Evolutionary conservation across 176 grass and related monocot species (phyloP).

Genomic region (Alopecurus myosuroides): DNA sequence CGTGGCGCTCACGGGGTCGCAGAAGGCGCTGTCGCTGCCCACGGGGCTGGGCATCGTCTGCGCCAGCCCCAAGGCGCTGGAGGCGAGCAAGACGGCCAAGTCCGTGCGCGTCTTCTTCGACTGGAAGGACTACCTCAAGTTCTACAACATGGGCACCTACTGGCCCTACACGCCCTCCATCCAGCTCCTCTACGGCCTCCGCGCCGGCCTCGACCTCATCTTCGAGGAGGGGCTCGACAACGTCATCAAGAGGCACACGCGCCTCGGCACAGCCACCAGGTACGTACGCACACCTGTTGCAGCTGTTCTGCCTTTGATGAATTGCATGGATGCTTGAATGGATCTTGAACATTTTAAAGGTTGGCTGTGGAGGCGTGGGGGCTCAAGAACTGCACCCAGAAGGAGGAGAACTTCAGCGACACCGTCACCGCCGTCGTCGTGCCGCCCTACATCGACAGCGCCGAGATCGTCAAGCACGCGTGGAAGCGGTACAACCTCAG

Average conservation of each 20-base stretch:
- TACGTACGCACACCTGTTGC: neutral
- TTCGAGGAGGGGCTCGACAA: slow-evolving; percentile 88
- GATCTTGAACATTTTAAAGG: slow-evolving; percentile 3
- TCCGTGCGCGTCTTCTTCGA: slow-evolving; percentile 93
- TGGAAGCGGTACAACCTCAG: slow-evolving; percentile 96
- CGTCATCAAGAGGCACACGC: slow-evolving; percentile 72
- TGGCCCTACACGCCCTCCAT: slow-evolving; percentile 98
- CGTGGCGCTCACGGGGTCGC: slow-evolving; percentile 90
- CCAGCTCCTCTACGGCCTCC: slow-evolving; percentile 90
- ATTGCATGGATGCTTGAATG: neutral
- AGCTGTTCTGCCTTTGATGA: neutral
- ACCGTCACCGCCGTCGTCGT: slow-evolving; percentile 91
- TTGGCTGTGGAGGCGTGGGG: slow-evolving; percentile 91
- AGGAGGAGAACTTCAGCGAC: slow-evolving; percentile 90
- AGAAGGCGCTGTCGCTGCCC: slow-evolving; percentile 96
- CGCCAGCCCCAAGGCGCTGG: slow-evolving; percentile 78
- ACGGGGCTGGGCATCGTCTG: slow-evolving; percentile 86
- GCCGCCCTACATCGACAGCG: slow-evolving; percentile 64
- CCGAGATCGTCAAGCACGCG: slow-evolving; percentile 59
- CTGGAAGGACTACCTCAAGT: slow-evolving; percentile 97
- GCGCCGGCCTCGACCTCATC: slow-evolving; percentile 77
- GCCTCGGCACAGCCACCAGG: slow-evolving; percentile 84
- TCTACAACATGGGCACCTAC: slow-evolving; percentile 67
- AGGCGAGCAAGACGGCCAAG: slow-evolving; percentile 74
- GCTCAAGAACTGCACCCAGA: slow-evolving; percentile 90